phyloP scores from a whole-genome alignment of 1,284 basidiomycete species.

The Polyporus tsugae region DNA sequence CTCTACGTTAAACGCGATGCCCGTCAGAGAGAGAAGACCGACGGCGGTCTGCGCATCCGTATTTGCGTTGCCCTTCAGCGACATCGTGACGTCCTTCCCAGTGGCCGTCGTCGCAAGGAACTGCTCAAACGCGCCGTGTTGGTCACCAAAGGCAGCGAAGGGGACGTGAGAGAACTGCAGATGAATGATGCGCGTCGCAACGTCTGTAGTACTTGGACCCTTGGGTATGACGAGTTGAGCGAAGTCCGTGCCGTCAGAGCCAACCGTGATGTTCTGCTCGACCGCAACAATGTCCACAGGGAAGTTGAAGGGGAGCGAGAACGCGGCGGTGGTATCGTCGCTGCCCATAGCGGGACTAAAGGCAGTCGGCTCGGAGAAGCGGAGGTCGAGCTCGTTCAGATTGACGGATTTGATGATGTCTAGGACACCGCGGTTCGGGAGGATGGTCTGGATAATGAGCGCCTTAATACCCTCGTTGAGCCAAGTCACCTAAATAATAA shows the following conservation, averaged over 20 bases:
- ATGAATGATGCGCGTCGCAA: slow-evolving; percentile 68
- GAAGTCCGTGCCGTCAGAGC: slow-evolving; percentile 62
- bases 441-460: slow-evolving; percentile 65
- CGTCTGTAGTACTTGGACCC: slow-evolving; percentile 68
- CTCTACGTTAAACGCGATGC: slow-evolving; percentile 71
- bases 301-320: slow-evolving; percentile 77
- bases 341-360: slow-evolving; percentile 70
- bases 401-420: slow-evolving; percentile 73
- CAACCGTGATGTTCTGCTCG: slow-evolving; percentile 69
- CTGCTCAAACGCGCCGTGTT: slow-evolving; percentile 64
- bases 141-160: slow-evolving; percentile 61
- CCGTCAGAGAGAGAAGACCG: slow-evolving; percentile 67
- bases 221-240: slow-evolving; percentile 72
- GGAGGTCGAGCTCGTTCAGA: slow-evolving; percentile 69
- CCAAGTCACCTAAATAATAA: slow-evolving; percentile 65
- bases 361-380: slow-evolving; percentile 65
- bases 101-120: slow-evolving; percentile 77
- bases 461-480: slow-evolving; percentile 79
- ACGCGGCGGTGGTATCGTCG: slow-evolving; percentile 65
- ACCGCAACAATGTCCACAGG: slow-evolving; percentile 73
- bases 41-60: slow-evolving; percentile 75
- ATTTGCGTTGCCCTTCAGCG: slow-evolving; percentile 66
- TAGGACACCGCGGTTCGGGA: slow-evolving; percentile 73
- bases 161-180: slow-evolving; percentile 71
- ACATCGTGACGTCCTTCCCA: slow-evolving; percentile 57